Evolutionary conservation across 192 early-diverging fungal genomes (phyloP).

Genomic region (Backusella luteola): DNA sequence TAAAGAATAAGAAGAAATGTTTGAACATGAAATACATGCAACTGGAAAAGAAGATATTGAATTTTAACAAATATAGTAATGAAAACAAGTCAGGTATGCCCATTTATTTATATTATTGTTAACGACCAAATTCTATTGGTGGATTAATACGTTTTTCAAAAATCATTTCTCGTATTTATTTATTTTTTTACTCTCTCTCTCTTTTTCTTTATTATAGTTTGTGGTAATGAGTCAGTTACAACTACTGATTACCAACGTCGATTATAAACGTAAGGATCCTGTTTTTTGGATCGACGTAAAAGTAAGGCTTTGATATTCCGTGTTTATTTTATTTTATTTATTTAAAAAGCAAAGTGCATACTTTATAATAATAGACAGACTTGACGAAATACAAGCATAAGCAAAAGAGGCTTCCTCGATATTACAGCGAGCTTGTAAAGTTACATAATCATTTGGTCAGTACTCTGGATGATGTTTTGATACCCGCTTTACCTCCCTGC

Average conservation of each 20-base stretch:
- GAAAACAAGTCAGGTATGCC: too few relatives aligned
- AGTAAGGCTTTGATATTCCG: constrained; percentile 13
- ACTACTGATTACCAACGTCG: constrained; percentile 24
- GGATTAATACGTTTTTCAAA: not conserved
- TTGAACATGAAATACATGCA: too few relatives aligned
- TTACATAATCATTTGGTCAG: constrained; percentile 16
- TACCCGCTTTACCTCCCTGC: constrained; percentile 23
- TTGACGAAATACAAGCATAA: constrained; percentile 29
- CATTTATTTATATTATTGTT: not conserved
- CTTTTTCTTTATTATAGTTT: not conserved
- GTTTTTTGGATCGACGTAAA: constrained; percentile 36
- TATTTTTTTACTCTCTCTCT: not conserved
- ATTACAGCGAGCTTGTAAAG: constrained; percentile 28
- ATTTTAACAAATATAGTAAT: too few relatives aligned
- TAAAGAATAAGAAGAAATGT: too few relatives aligned
- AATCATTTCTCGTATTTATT: not conserved
- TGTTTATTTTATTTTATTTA: not conserved
- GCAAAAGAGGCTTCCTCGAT: constrained; percentile 32
- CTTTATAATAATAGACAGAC: constrained; percentile 22
- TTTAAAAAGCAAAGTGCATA: not conserved
- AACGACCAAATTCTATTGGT: not conserved
- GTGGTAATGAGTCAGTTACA: constrained; percentile 9
- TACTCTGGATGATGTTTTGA: constrained; percentile 23
- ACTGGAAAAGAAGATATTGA: too few relatives aligned
- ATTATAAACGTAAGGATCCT: constrained; percentile 35